Evolutionary conservation across 805 yeast species (phyloP).

Genomic region (Starmerella stigmatis): DNA sequence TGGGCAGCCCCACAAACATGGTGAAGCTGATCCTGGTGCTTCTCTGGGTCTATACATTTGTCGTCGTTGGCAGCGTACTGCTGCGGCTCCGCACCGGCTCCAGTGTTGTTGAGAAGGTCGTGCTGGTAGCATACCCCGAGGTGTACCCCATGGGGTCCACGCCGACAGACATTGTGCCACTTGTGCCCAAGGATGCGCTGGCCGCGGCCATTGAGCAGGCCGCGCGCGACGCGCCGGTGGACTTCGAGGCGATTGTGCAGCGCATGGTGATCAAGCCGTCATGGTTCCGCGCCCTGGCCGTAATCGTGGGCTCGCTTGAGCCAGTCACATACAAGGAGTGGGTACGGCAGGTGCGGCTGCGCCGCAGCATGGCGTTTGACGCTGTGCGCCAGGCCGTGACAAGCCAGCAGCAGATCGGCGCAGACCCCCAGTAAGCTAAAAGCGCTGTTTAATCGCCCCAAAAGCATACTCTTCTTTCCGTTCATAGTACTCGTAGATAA

Average conservation of each 20-base stretch:
- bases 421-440: too few relatives aligned
- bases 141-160: conserved; percentile 1
- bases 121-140: neutral
- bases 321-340: conserved; percentile 3
- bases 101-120: neutral
- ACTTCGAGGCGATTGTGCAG: conserved; percentile 4
- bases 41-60: neutral
- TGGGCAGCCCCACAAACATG: neutral
- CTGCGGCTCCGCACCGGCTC: neutral
- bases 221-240: neutral
- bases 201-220: neutral
- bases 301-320: neutral
- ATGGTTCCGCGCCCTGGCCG: neutral
- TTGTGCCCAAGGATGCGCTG: neutral
- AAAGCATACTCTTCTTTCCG: too few relatives aligned
- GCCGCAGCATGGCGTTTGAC: conserved; percentile 3
- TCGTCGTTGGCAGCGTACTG: neutral
- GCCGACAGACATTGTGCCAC: neutral
- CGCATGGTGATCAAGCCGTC: conserved; percentile 5
- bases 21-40: neutral
- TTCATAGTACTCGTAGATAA: too few relatives aligned
- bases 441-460: too few relatives aligned
- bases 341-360: conserved; percentile 6
- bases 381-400: neutral
- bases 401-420: conserved; percentile 3